Conservation (phyloP, 163 green algal genomes). For the Volvox carteri region DNA sequence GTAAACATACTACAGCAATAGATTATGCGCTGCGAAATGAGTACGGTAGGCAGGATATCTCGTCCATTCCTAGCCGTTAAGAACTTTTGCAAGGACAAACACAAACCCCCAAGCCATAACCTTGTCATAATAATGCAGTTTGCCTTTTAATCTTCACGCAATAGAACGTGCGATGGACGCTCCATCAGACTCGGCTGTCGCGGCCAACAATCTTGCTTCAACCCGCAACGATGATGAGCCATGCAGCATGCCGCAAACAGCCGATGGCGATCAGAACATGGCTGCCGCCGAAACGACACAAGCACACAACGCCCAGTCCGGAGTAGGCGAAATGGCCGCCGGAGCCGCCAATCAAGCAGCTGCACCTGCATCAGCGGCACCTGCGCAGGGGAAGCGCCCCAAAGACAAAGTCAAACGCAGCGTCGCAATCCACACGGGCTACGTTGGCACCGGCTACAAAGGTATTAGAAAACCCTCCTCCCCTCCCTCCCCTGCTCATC, state of each 20-base stretch:
- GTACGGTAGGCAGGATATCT: too few species aligned
- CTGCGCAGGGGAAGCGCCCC: not conserved
- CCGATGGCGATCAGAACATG: not conserved
- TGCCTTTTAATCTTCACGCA: too few species aligned
- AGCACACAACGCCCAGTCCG: not conserved
- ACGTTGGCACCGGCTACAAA: conserved; percentile 67
- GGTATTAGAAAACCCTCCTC: too few species aligned
- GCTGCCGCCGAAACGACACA: not conserved
- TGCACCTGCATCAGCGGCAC: not conserved
- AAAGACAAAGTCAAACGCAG: conserved; percentile 56
- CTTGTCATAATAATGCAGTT: too few species aligned
- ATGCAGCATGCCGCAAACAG: not conserved
- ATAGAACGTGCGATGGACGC: too few species aligned
- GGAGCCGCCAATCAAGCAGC: not conserved
- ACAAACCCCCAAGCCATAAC: too few species aligned
- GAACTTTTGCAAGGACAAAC: too few species aligned
- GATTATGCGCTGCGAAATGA: too few species aligned
- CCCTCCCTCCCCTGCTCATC: too few species aligned
- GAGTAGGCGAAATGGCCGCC: not conserved
- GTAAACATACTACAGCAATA: too few species aligned
- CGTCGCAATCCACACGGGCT: conserved; percentile 68
- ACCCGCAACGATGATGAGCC: not conserved
- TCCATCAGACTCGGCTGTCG: too few species aligned
- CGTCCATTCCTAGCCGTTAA: too few species aligned
- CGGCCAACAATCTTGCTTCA: not conserved